Conservation (phyloP, 78 protist species). For the Dictyostelium purpureum region DNA sequence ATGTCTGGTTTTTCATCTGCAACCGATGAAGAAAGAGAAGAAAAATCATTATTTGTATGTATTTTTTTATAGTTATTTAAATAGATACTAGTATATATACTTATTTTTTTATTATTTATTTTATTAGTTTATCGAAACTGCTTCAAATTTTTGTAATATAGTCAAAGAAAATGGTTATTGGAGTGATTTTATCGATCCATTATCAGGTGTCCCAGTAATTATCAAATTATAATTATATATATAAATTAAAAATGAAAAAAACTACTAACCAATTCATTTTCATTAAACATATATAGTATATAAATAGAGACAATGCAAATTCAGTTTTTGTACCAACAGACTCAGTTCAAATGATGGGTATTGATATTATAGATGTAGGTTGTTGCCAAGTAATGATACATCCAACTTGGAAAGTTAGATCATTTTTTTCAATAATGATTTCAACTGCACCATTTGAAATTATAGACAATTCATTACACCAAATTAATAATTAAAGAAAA, state of each 20-base stretch:
- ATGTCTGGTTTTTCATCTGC: constrained; percentile 66
- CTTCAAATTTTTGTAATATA: constrained; percentile 14
- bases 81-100: background rate
- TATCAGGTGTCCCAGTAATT: constrained; percentile 75
- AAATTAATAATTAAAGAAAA: too few species aligned
- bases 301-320: constrained; percentile 58
- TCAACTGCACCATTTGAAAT: constrained; percentile 25
- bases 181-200: constrained; percentile 76
- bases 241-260: background rate
- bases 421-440: constrained; percentile 32
- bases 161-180: constrained; percentile 13
- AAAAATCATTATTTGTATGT: constrained; percentile 1
- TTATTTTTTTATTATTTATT: background rate
- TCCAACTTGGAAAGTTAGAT: constrained; percentile 56
- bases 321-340: constrained; percentile 55
- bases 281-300: background rate
- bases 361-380: constrained; percentile 62
- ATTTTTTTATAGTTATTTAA: background rate
- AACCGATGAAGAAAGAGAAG: constrained; percentile 55
- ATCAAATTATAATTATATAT: background rate
- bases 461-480: background rate
- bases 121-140: constrained; percentile 19
- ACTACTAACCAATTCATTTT: background rate
- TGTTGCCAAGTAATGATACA: constrained; percentile 67
- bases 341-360: background rate